Evolutionary conservation across 768 basidiomycete genomes (phyloP).

Genomic region (Pleurotus cornucopiae): DNA sequence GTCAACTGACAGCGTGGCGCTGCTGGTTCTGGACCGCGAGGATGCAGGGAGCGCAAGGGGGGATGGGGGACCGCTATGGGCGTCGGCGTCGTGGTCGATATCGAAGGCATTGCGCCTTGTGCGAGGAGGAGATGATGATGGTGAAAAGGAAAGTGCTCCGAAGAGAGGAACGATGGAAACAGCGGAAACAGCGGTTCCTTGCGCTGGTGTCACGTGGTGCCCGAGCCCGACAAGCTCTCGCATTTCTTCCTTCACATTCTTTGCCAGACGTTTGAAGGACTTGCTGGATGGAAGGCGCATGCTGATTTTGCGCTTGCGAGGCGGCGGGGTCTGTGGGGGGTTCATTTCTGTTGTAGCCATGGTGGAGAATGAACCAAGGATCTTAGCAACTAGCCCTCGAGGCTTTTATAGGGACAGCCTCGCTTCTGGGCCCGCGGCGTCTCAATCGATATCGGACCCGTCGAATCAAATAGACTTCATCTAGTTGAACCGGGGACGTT

Average conservation of each 20-base stretch:
- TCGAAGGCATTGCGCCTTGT: slow-evolving; percentile 9
- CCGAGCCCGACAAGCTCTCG: slow-evolving; percentile 9
- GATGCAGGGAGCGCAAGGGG: slow-evolving; percentile 13
- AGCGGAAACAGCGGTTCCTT: background rate
- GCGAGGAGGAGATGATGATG: slow-evolving; percentile 31
- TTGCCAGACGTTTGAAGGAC: slow-evolving; percentile 20
- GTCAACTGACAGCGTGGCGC: slow-evolving; percentile 5
- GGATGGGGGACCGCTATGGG: slow-evolving; percentile 12
- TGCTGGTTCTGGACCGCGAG: slow-evolving; percentile 15
- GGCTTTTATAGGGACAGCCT: background rate
- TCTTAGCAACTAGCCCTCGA: background rate
- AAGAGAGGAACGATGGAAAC: slow-evolving; percentile 3
- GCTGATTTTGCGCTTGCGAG: slow-evolving; percentile 7
- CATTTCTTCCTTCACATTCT: slow-evolving; percentile 18
- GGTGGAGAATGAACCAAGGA: background rate
- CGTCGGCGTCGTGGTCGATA: slow-evolving; percentile 13
- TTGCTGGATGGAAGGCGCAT: slow-evolving; percentile 17
- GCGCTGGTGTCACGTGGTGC: slow-evolving; percentile 11
- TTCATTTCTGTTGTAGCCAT: background rate
- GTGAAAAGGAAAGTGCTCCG: slow-evolving; percentile 17
- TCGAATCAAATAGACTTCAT: background rate
- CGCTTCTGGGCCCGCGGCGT: background rate
- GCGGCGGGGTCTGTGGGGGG: background rate
- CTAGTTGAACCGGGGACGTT: slow-evolving; percentile 1
- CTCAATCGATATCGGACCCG: background rate